Percentiles rank a stretch among this genome's conserved stretches.
Conservation (phyloP, 805 yeast species). For the Pichia nakasei region DNA sequence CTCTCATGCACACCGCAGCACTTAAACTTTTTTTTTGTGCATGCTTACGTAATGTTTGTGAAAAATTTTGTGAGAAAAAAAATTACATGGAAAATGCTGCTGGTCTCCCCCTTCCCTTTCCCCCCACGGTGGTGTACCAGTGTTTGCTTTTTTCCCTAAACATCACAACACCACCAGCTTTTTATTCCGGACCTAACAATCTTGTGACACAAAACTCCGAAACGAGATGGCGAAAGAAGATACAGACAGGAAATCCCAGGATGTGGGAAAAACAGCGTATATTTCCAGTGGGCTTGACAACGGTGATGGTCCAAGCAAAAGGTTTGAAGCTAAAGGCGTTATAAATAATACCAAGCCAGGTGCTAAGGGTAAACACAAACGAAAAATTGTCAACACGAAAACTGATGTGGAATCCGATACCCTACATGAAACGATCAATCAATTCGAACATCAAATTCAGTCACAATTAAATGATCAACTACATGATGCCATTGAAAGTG, state of each 20-base stretch:
- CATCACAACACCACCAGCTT: conserved; percentile 18
- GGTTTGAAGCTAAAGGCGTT: neutral
- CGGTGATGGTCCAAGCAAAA: neutral
- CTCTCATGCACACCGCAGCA: too few relatives aligned
- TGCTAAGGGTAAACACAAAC: neutral
- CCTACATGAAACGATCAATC: conserved; percentile 1
- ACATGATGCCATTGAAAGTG: neutral
- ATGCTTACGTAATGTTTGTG: too few relatives aligned
- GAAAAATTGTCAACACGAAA: neutral
- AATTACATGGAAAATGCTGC: too few relatives aligned
- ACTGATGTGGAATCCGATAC: neutral
- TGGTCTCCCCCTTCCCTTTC: too few relatives aligned
- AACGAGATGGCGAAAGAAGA: neutral
- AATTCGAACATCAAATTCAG: conserved; percentile 7
- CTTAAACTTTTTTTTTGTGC: too few relatives aligned
- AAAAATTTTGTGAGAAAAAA: too few relatives aligned
- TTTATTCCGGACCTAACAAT: neutral
- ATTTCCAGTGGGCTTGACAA: neutral
- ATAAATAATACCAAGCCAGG: neutral
- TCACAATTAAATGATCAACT: conserved; percentile 6
- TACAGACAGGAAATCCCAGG: neutral
- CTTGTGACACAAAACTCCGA: neutral
- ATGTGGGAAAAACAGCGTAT: neutral
- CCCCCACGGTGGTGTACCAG: conserved; percentile 2
- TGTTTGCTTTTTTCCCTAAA: conserved; percentile 1